Percentiles rank a stretch among this genome's conserved stretches.
phyloP scores from a whole-genome alignment of 305 asterid species.

The Fraxinus ornus region DNA sequence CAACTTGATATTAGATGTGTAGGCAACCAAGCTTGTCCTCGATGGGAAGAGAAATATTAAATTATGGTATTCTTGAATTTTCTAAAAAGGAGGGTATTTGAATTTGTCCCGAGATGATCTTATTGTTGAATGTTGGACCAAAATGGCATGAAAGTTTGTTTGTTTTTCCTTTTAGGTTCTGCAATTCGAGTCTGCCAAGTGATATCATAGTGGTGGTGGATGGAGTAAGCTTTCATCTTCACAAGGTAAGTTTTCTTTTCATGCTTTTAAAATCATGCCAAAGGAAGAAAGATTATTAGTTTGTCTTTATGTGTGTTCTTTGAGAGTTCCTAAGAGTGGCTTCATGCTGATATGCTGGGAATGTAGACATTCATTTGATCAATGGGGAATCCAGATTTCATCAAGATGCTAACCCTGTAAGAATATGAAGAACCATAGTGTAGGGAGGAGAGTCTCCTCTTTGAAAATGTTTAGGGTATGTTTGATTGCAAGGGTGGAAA shows the following conservation, averaged over 20 bases:
- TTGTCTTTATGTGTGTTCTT: neutral
- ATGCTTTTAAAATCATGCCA: neutral
- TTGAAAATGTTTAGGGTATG: neutral
- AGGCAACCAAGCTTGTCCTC: neutral
- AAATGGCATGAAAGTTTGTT: conserved; percentile 21
- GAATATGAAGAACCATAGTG: neutral
- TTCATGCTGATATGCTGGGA: conserved; percentile 9
- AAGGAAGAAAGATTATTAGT: neutral
- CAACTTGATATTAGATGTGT: conserved; percentile 11
- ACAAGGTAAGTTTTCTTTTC: conserved; percentile 61
- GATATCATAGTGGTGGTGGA: conserved; percentile 75
- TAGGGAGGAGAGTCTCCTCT: neutral
- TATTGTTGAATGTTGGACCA: neutral
- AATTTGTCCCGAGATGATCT: conserved; percentile 1
- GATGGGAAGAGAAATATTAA: neutral
- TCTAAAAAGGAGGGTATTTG: neutral
- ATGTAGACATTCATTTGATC: neutral
- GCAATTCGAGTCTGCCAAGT: conserved; percentile 68
- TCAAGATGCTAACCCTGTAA: neutral
- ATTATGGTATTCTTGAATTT: neutral
- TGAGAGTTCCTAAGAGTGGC: conserved; percentile 7
- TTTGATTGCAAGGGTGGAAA: no score
- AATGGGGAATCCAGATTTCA: neutral
- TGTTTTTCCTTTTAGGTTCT: conserved; percentile 57
- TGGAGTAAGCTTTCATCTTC: conserved; percentile 75